Base-by-base conservation (phyloP, 805 yeast species). In the Suhomyces xylopsoci region DNA sequence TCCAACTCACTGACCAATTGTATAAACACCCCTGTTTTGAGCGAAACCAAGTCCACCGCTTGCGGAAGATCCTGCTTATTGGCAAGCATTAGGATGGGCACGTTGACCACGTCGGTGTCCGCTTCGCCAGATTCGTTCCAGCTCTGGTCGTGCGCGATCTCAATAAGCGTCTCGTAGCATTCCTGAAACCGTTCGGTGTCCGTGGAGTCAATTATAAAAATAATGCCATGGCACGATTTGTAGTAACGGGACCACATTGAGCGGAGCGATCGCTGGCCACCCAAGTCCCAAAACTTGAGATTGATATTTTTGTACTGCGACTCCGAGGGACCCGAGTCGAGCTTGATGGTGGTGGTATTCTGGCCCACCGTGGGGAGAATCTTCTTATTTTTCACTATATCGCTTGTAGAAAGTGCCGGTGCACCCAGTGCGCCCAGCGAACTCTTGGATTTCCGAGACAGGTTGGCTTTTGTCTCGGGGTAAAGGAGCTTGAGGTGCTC, bases 281-380 rank as follows among this genome's bases (percentile, higher is more conserved):
- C 98, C 41, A 93, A 84, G 67, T 93, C 99, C 98, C 98, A 93
- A 62, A 94, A 82, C 64, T 91, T 92, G 51, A 94, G 74, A 49
- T 76, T 73, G 52, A 79, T 72, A 51, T 74, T 76, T 52, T 77
- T 74, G 59, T 67, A 70, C 43, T 54, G 76, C 58, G 55, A 66
- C 52, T 63, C 82, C 59, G 47, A 70, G 63, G 52, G 74, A 38
- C 26, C 24, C 70, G 59, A 76, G 69, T 70, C 67, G 53, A 68
- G 72, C 51, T 68, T 67, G 17, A 74, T 67, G 25, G 77, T 70
- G 26, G 75, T 71, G 19, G 78, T 88, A 65, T 94, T 94, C 66
- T 94, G 99, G 3, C 99, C 99, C 45, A 93, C 96, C 0, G 99
- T 93, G 1, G 99, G 97, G 26, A 88, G 76, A 15, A 91, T 90